phyloP scores from a whole-genome alignment of 2,329 filamentous ascomycete species.

The Aspergillus sergii region DNA sequence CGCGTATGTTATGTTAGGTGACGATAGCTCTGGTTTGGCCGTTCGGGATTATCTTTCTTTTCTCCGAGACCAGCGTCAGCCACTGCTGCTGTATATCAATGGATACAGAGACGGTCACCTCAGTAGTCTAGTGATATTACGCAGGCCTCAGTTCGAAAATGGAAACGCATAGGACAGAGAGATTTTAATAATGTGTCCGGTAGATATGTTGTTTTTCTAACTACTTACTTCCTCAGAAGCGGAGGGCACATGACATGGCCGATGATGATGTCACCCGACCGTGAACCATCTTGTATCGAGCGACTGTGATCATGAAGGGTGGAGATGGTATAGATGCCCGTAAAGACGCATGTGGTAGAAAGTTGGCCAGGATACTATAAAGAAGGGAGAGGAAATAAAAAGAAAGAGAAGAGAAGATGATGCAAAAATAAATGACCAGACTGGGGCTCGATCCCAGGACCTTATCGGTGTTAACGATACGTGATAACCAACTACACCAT shows the following conservation, averaged over 20 bases:
- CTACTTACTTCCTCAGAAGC: background rate
- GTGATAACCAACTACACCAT: conserved; percentile 8
- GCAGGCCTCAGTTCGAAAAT: background rate
- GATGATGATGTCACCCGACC: conserved; percentile 32
- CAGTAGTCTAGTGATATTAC: too few species aligned
- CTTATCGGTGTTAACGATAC: conserved; percentile 6
- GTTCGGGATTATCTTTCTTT: conserved; percentile 22
- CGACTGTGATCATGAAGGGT: too few species aligned
- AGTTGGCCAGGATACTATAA: background rate
- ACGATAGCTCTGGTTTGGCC: conserved; percentile 24
- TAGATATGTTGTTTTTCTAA: background rate
- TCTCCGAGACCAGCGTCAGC: conserved; percentile 25
- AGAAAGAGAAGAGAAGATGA: background rate
- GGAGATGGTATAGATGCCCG: too few species aligned
- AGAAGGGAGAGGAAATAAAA: background rate
- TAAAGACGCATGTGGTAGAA: background rate
- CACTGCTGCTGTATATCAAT: background rate
- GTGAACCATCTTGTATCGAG: background rate
- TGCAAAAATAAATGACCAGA: conserved; percentile 4
- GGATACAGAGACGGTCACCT: background rate
- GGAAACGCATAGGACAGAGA: background rate
- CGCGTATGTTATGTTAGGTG: conserved; percentile 14
- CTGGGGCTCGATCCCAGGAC: conserved; percentile 7
- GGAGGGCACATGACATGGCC: conserved; percentile 8
- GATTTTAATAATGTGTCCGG: background rate